Conservation (phyloP, 1,284 basidiomycete species). For the Boletellus deceptivus region DNA sequence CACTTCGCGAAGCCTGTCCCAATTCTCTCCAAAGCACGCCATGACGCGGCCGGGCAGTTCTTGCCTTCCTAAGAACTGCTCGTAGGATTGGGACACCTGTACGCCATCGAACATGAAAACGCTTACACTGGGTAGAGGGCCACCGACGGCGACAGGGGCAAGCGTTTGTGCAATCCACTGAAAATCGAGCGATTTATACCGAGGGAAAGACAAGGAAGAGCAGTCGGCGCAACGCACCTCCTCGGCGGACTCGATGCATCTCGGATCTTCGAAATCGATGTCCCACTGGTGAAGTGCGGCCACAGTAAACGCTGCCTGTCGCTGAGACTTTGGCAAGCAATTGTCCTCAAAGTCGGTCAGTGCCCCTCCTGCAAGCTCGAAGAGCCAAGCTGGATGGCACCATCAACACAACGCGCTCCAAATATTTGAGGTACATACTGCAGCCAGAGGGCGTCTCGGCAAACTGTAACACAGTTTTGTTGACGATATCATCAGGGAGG, state of each 20-base stretch:
- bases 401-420: not conserved
- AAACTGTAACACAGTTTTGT: constrained; percentile 79
- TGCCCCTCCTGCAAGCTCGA: constrained; percentile 84
- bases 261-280: constrained; percentile 73
- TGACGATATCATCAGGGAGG: constrained; percentile 83
- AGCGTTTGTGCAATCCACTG: constrained; percentile 79
- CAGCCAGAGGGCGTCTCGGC: constrained; percentile 80
- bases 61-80: constrained; percentile 74
- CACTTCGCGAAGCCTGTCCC: constrained; percentile 62
- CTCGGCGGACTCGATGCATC: constrained; percentile 78
- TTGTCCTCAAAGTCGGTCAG: constrained; percentile 69
- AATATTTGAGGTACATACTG: constrained; percentile 52
- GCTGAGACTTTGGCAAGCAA: constrained; percentile 74
- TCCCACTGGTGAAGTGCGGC: constrained; percentile 93
- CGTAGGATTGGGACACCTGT: constrained; percentile 17
- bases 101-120: constrained; percentile 32
- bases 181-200: not conserved
- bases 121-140: constrained; percentile 76
- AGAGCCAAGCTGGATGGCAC: constrained; percentile 71
- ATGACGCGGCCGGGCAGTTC: constrained; percentile 62
- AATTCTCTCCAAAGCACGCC: constrained; percentile 72
- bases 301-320: constrained; percentile 75
- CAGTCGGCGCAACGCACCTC: constrained; percentile 43
- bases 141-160: constrained; percentile 66
- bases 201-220: not conserved